Conservation (phyloP, 371 early-diverging fungal genomes). For the Mucor irregularis region DNA sequence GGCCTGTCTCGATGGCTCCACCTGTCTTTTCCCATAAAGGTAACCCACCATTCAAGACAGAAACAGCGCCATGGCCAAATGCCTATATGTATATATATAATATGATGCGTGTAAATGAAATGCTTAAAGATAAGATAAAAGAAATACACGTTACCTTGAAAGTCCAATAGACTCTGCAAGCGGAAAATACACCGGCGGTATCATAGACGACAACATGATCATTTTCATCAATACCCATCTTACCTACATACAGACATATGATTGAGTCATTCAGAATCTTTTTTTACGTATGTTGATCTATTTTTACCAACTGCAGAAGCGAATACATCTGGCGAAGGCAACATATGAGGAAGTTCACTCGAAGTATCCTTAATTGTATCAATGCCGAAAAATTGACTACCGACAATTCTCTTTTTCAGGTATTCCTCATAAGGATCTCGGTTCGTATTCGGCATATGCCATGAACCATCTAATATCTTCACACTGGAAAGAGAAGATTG, state of each 20-base stretch:
- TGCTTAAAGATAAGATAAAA: not conserved
- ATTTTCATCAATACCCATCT: conserved; percentile 66
- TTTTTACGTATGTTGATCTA: not conserved
- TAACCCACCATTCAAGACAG: conserved; percentile 89
- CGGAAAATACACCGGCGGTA: conserved; percentile 66
- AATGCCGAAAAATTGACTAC: conserved; percentile 76
- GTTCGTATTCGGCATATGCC: conserved; percentile 81
- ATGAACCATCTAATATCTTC: conserved; percentile 85
- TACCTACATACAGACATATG: conserved; percentile 29
- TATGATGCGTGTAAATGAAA: not conserved
- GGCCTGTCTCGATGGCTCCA: conserved; percentile 33
- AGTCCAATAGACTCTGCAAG: conserved; percentile 83
- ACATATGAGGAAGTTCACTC: conserved; percentile 76
- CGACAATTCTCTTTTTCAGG: conserved; percentile 51
- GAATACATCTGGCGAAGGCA: conserved; percentile 66
- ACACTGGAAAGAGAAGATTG: conserved; percentile 40
- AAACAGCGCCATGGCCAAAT: conserved; percentile 84
- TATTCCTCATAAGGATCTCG: conserved; percentile 73
- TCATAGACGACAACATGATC: conserved; percentile 84
- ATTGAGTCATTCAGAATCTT: not conserved
- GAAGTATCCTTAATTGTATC: conserved; percentile 71
- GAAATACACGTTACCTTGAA: conserved; percentile 56
- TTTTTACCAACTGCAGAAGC: conserved; percentile 58
- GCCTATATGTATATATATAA: conserved; percentile 38
- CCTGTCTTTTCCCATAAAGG: conserved; percentile 73